phyloP scores from a whole-genome alignment of 345 rosid genomes.

The Capsella bursapastoris region DNA sequence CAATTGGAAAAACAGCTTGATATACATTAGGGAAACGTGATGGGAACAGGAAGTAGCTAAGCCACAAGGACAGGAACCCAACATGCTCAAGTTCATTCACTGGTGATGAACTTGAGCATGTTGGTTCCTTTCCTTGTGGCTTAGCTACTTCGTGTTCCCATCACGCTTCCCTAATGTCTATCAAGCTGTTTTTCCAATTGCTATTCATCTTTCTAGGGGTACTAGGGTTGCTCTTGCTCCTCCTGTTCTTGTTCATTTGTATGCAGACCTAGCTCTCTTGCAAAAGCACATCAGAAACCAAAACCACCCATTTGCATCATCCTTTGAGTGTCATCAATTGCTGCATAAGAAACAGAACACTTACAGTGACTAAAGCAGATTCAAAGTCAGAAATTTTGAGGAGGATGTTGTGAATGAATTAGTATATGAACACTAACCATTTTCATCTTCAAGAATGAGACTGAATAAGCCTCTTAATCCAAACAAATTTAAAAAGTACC shows the following conservation, averaged over 20 bases:
- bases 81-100: slow-evolving; percentile 49
- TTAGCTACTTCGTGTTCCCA: no score
- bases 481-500: slow-evolving; percentile 97
- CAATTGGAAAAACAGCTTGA: slow-evolving; percentile 24
- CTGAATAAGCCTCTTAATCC: slow-evolving; percentile 96
- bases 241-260: no score
- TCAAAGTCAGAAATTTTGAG: neutral
- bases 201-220: no score
- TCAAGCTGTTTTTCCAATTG: no score
- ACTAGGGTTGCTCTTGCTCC: no score
- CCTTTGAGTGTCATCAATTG: slow-evolving; percentile 82
- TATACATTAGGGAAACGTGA: no score
- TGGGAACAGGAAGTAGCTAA: slow-evolving; percentile 38
- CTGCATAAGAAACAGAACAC: slow-evolving; percentile 51
- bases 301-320: slow-evolving; percentile 99
- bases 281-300: slow-evolving; percentile 48
- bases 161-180: no score
- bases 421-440: slow-evolving; percentile 60
- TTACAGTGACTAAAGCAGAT: slow-evolving; percentile 8
- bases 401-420: neutral
- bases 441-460: slow-evolving; percentile 97
- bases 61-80: slow-evolving; percentile 52
- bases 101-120: no score
- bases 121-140: no score
- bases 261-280: no score